Conservation (phyloP, 495 filamentous ascomycete genomes). For the Melanomma pulvis-pyrius region DNA sequence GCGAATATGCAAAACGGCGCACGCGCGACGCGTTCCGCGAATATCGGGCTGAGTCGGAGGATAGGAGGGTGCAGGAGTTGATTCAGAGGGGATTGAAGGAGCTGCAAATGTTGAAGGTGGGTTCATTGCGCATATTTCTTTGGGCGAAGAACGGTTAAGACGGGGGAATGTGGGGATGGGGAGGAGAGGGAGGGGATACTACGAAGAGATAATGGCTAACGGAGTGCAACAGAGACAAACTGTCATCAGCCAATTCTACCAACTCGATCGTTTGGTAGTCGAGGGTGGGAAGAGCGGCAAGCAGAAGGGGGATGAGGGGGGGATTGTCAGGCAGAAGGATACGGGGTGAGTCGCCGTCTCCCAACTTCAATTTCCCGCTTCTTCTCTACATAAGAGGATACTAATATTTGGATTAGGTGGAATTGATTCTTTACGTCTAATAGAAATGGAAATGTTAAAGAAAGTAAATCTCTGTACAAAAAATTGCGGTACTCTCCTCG, state of each 20-base stretch:
- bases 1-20: conserved; percentile 90
- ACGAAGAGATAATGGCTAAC: conserved; percentile 14
- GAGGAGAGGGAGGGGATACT: not conserved
- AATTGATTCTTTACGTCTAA: conserved; percentile 7
- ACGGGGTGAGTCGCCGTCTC: conserved; percentile 69
- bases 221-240: conserved; percentile 78
- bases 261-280: conserved; percentile 87
- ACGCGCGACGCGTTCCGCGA: conserved; percentile 88
- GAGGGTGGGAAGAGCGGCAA: conserved; percentile 83
- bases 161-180: too few species aligned
- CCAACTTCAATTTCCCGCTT: not conserved
- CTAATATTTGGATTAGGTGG: conserved; percentile 20
- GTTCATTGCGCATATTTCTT: not conserved
- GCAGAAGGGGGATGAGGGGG: conserved; percentile 68
- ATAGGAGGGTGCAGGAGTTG: conserved; percentile 80
- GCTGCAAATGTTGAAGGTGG: conserved; percentile 87
- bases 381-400: not conserved
- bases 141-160: not conserved
- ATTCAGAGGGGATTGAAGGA: conserved; percentile 87
- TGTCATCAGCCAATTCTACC: conserved; percentile 90
- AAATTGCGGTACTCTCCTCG: not conserved
- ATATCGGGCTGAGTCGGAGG: conserved; percentile 65
- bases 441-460: not conserved
- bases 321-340: conserved; percentile 78
- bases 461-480: not conserved